Base-by-base conservation (phyloP, 108 stramenopile genomes). In the Aureococcus anophagefferens region DNA sequence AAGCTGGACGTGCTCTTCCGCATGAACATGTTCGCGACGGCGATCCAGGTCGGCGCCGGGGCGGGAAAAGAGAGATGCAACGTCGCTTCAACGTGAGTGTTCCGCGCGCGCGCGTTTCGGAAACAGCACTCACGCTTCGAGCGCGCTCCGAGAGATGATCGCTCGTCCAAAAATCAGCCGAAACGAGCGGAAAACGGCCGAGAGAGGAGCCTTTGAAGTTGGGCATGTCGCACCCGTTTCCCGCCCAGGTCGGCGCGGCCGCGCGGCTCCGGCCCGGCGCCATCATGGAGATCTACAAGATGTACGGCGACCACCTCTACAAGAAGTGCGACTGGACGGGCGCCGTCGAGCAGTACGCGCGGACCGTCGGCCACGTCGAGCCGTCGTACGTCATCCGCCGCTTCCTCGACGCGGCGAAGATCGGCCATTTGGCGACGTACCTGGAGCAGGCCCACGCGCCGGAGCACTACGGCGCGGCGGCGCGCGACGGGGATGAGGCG, bases 221-320 rank as follows among this genome's bases (percentile, higher is more conserved):
- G n/a, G n/a, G n/a, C n/a, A n/a, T n/a, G n/a, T n/a, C n/a, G n/a
- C n/a, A n/a, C n/a, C n/a, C n/a, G n/a, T n/a, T n/a, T n/a, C n/a
- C n/a, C n/a, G n/a, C n/a, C n/a, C n/a, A n/a, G n/a, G n/a, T n/a
- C n/a, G n/a, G n/a, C n/a, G n/a, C 80, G 59, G 87, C 86, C 0
- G 91, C 90, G 71, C 89, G 87, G 33, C 87, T 80, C 68, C 68
- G 82, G 46, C 72, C 86, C 0, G 80, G 80, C 18, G 87, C 89
- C 59, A 87, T 98, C 40, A 84, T 88, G 44, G 77, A 75, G 4
- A 84, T 98, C 32, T 92, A 91, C 70, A 79, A 90, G 70, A 79
- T 76, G 59, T 89, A 98, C 79, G 96, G 92, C 4, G 95, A 98
- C 70, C 90, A 95, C 79, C 76, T 96, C 65, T 95, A 94, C 76